Conservation (phyloP, 352 stramenopile species). For the Elongisporangium anandrum region DNA sequence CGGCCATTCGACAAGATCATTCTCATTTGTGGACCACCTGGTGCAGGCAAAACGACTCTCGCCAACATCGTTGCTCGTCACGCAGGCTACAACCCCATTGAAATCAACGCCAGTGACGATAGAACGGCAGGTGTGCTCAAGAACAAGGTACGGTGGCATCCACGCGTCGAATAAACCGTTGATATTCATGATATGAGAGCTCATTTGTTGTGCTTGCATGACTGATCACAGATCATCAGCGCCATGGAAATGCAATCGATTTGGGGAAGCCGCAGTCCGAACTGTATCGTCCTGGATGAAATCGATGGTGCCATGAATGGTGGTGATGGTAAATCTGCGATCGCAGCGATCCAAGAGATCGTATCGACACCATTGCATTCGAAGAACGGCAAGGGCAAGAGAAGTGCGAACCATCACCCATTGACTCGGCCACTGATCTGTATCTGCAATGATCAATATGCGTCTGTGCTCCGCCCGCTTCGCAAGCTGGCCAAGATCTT, state of each 20-base stretch:
- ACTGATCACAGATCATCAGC: constrained; percentile 72
- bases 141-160: constrained; percentile 65
- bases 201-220: background rate
- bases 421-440: constrained; percentile 95
- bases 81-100: constrained; percentile 95
- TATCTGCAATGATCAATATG: constrained; percentile 99
- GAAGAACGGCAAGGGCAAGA: constrained; percentile 36
- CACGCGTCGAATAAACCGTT: background rate
- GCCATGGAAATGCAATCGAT: constrained; percentile 92
- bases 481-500: constrained; percentile 93
- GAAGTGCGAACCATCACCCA: constrained; percentile 47
- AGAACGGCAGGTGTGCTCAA: constrained; percentile 88
- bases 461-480: constrained; percentile 92
- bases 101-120: constrained; percentile 98
- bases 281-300: constrained; percentile 98
- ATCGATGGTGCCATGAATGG: constrained; percentile 95
- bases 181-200: constrained; percentile 1
- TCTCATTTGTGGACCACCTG: constrained; percentile 92
- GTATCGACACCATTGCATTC: constrained; percentile 74
- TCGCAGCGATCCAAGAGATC: constrained; percentile 92
- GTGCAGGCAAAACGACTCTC: constrained; percentile 96
- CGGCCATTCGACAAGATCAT: constrained; percentile 87
- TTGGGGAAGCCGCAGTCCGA: constrained; percentile 87
- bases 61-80: constrained; percentile 95
- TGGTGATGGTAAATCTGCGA: constrained; percentile 75